Evolutionary conservation across 2,329 filamentous ascomycete species (phyloP), one percentile per base, ranked within the genome.

Genomic region (Chalaropsis ovoidea): DNA sequence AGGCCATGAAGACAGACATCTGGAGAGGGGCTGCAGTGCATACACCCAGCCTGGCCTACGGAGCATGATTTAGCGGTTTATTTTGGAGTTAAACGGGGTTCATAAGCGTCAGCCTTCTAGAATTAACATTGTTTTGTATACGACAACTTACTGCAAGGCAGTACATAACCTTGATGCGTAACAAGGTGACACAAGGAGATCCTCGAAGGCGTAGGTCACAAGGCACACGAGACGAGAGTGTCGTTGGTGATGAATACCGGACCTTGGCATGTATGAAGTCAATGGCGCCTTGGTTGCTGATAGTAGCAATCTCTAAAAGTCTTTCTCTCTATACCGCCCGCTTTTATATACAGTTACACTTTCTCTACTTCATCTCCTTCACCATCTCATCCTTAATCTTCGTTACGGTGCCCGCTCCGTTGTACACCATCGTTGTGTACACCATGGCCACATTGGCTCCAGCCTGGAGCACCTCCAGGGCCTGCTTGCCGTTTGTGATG

Each of bases 371-470:
- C 70, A 77, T 69, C 68, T 73, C 72, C 66, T 77, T 74, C 71
- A 76, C 78, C 78, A 87, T 82, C 77, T 87, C 82, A 60, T 76
- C 75, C 76, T 87, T 87, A 69, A 87, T 84, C 71, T 83, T 77
- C 56, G 85, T 86, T 19, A 87, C 75, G 1, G 84, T 86, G 19
- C 85, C 85, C 0, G 82, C 78, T 13, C 85, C 85, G 13, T 83
- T 82, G 68, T 88, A 87, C 0, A 84, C 81, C 72, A 86, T 75
- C 0, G 78, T 88, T 0, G 94, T 99, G 75, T 97, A 97, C 63
- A 96, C 81, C 85, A 95, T 94, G 1, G 90, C 91, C 15, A 95
- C 86, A 70, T 87, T 93, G 0, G 94, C 94, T 8, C 94, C 94
- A 0, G 92, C 91, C 70, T 95, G 89, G 61, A 97, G 79, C 6